Percentiles rank a stretch among this genome's conserved stretches.
Conservation (phyloP, 129 eudicot species). For the Pittosporum tobira region DNA sequence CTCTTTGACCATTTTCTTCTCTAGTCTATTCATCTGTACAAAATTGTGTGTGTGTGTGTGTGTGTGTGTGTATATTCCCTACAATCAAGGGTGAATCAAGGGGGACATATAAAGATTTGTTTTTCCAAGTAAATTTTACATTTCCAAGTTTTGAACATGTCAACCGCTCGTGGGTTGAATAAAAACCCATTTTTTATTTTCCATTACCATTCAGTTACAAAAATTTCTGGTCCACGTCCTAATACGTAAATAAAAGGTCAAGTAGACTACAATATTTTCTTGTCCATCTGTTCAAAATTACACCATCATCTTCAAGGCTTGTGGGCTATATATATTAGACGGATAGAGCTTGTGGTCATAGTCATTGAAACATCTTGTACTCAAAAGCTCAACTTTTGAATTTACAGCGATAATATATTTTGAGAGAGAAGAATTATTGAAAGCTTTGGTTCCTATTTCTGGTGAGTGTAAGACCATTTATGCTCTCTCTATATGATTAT, state of each 20-base stretch:
- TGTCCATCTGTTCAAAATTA: constrained; percentile 8
- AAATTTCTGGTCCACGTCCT: constrained; percentile 23
- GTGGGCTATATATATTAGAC: background rate
- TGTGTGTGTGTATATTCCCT: background rate
- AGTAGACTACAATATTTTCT: constrained; percentile 10
- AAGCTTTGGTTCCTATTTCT: background rate
- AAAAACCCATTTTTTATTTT: no score
- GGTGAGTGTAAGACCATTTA: no score
- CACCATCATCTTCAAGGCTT: constrained; percentile 3
- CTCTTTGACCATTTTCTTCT: constrained; percentile 42
- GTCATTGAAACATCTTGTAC: constrained; percentile 6
- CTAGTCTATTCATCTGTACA: background rate
- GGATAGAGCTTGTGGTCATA: background rate
- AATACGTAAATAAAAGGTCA: constrained; percentile 21
- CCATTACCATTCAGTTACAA: constrained; percentile 1
- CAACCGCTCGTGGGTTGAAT: no score
- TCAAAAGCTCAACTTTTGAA: background rate
- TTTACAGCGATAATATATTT: background rate
- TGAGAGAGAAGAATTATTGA: background rate
- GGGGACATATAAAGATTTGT: no score
- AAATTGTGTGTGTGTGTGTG: background rate
- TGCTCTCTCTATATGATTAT: no score
- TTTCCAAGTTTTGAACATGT: constrained; percentile 33
- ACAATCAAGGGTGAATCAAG: no score
- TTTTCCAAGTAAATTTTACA: constrained; percentile 16